Conservation (phyloP, 1,284 basidiomycete species). For the Mycena sp. region DNA sequence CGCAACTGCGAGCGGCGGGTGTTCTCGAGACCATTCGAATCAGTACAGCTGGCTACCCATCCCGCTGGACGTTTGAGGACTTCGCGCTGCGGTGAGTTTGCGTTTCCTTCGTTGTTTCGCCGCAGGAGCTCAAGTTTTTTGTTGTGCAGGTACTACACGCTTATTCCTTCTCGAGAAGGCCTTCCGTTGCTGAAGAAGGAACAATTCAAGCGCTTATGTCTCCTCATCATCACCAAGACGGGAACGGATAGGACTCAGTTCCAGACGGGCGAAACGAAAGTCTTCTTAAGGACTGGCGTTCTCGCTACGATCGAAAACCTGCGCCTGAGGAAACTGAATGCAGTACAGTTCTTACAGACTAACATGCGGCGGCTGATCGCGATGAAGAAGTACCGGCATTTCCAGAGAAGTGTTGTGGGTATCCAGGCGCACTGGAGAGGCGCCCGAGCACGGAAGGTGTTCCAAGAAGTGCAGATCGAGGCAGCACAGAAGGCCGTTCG, state of each 20-base stretch:
- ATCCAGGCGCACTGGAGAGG: slow-evolving; percentile 26
- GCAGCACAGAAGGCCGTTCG: slow-evolving; percentile 6
- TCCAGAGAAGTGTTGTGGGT: slow-evolving; percentile 20
- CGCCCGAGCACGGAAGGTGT: slow-evolving; percentile 18
- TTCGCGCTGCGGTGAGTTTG: slow-evolving; percentile 90
- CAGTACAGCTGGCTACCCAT: slow-evolving; percentile 99
- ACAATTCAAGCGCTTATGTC: slow-evolving; percentile 84
- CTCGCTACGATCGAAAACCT: slow-evolving; percentile 95
- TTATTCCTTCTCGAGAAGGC: slow-evolving; percentile 90
- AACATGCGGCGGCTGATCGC: slow-evolving; percentile 23
- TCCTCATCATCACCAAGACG: slow-evolving; percentile 84
- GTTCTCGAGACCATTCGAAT: slow-evolving; percentile 99
- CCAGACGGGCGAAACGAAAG: slow-evolving; percentile 96
- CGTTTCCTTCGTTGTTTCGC: slow-evolving; percentile 15
- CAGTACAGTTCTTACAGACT: slow-evolving; percentile 54
- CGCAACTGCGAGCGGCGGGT: slow-evolving; percentile 97
- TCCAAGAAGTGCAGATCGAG: neutral
- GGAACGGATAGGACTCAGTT: slow-evolving; percentile 95
- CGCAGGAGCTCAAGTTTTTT: slow-evolving; percentile 9
- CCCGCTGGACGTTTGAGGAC: slow-evolving; percentile 97
- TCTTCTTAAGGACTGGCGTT: slow-evolving; percentile 99
- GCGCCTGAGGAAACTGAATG: slow-evolving; percentile 87
- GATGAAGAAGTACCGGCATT: slow-evolving; percentile 15
- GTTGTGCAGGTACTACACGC: slow-evolving; percentile 89
- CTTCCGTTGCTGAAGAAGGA: slow-evolving; percentile 80